A percentile compares a stretch with the other conserved stretches of the same genome.
phyloP scores from a whole-genome alignment of 176 grass and related monocot species.

The Paspalum vaginatum region DNA sequence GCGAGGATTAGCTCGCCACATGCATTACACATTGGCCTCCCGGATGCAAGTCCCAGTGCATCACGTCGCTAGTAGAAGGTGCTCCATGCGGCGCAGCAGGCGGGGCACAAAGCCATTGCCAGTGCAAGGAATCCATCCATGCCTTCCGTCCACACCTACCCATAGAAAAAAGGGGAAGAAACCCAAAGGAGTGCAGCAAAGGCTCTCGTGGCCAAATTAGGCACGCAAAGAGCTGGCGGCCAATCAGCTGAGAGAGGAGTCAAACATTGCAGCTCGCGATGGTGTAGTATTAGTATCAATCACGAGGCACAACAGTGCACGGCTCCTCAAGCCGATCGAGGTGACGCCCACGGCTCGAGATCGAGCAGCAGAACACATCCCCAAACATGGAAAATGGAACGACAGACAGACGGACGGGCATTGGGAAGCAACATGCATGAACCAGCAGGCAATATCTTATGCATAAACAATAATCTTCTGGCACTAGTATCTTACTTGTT shows the following conservation, averaged over 20 bases:
- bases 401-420: constrained; percentile 26
- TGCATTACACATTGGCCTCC: constrained; percentile 55
- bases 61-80: constrained; percentile 31
- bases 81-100: too few species aligned
- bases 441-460: constrained; percentile 47
- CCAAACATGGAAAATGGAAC: constrained; percentile 49
- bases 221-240: constrained; percentile 49
- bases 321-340: constrained; percentile 41
- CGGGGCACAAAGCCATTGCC: constrained; percentile 29
- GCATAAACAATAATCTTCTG: constrained; percentile 32
- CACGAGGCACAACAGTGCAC: constrained; percentile 51
- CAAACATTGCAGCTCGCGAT: constrained; percentile 53
- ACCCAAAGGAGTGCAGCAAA: background rate
- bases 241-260: constrained; percentile 36
- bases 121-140: constrained; percentile 28
- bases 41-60: constrained; percentile 61
- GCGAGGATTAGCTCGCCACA: constrained; percentile 48
- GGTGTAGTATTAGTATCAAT: background rate
- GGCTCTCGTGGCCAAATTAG: constrained; percentile 40
- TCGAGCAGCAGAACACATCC: constrained; percentile 35
- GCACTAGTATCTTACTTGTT: constrained; percentile 44
- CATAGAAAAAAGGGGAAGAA: constrained; percentile 45
- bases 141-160: constrained; percentile 42
- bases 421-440: constrained; percentile 40
- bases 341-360: constrained; percentile 39